Percentiles rank a stretch among this genome's conserved stretches.
phyloP scores from a whole-genome alignment of 2,329 filamentous ascomycete species.

The Dendrostoma leiphaemia region DNA sequence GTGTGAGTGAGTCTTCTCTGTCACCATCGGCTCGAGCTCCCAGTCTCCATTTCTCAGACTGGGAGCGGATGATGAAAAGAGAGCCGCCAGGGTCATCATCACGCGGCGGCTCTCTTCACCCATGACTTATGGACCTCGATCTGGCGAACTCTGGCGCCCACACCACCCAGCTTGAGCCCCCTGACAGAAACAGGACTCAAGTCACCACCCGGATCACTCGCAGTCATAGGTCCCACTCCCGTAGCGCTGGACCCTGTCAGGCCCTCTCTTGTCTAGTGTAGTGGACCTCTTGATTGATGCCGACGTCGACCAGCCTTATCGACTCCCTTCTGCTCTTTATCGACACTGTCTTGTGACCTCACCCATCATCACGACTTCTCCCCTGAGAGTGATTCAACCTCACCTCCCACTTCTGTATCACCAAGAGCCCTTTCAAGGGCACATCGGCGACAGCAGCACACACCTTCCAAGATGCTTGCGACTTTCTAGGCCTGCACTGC shows the following conservation, averaged over 20 bases:
- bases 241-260: background rate
- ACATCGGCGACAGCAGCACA: constrained; percentile 1
- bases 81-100: constrained; percentile 17
- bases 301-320: constrained; percentile 14
- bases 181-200: background rate
- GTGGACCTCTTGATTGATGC: background rate
- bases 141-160: background rate
- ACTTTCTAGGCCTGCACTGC: constrained; percentile 11
- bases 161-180: background rate
- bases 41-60: background rate
- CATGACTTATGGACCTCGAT: constrained; percentile 16
- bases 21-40: background rate
- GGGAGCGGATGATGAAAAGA: constrained; percentile 17
- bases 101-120: constrained; percentile 13
- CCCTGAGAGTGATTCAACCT: constrained; percentile 6
- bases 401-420: background rate
- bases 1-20: background rate
- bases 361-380: background rate
- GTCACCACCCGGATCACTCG: constrained; percentile 8
- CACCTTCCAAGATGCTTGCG: constrained; percentile 9
- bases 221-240: constrained; percentile 15
- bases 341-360: constrained; percentile 11
- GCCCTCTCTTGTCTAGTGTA: no score
- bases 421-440: background rate
- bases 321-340: constrained; percentile 1